Conservation (phyloP, 1,139 yeast genomes). For the Yamadazyma oceani region DNA sequence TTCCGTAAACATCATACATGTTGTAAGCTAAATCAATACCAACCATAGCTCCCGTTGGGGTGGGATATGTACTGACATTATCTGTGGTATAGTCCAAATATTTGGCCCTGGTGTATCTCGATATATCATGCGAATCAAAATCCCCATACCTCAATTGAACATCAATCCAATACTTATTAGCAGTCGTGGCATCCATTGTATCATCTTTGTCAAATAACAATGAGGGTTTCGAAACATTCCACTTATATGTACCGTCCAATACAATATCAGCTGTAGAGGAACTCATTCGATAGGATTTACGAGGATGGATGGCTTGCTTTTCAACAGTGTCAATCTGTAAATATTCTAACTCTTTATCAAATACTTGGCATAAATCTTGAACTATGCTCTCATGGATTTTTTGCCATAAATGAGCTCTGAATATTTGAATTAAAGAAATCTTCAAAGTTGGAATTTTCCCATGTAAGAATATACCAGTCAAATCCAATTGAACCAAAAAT, state of each 20-base stretch:
- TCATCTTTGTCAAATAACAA: slow-evolving; percentile 65
- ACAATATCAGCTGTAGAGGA: slow-evolving; percentile 93
- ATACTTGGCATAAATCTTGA: slow-evolving; percentile 87
- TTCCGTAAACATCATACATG: slow-evolving; percentile 95
- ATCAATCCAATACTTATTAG: slow-evolving; percentile 91
- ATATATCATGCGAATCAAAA: slow-evolving; percentile 94
- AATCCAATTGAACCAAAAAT: slow-evolving; percentile 89
- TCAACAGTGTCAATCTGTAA: slow-evolving; percentile 83
- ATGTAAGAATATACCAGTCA: slow-evolving; percentile 94
- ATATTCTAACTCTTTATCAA: slow-evolving; percentile 84
- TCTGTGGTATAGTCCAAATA: slow-evolving; percentile 92
- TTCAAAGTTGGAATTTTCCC: slow-evolving; percentile 98
- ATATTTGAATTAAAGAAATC: slow-evolving; percentile 91
- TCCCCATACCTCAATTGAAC: slow-evolving; percentile 96
- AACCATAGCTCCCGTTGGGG: slow-evolving; percentile 88
- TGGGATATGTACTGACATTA: slow-evolving; percentile 81
- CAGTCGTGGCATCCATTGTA: slow-evolving; percentile 45
- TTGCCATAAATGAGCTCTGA: slow-evolving; percentile 98
- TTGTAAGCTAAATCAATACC: slow-evolving; percentile 94
- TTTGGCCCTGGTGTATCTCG: slow-evolving; percentile 91
- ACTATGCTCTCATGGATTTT: slow-evolving; percentile 96
- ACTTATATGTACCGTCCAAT: slow-evolving; percentile 69
- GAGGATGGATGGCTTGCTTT: slow-evolving; percentile 92
- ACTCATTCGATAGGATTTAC: slow-evolving; percentile 97
- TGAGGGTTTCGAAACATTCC: slow-evolving; percentile 87